Conservation (phyloP, 73 alveolate species). For the Paramecium primaurelia region DNA sequence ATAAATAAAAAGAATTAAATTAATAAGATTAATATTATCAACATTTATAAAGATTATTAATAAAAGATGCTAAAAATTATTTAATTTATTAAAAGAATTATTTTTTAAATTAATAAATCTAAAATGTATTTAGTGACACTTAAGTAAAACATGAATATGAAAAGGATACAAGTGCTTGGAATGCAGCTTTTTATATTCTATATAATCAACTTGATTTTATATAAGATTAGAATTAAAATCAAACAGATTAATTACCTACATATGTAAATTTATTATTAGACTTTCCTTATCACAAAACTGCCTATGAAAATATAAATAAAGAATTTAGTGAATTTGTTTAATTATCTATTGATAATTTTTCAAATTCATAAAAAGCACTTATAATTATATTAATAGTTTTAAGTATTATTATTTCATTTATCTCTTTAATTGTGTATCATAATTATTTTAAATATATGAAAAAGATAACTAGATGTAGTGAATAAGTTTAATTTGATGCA, state of each 20-base stretch:
- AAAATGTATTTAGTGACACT: not conserved
- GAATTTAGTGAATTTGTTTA: not conserved
- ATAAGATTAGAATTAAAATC: not conserved
- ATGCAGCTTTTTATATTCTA: not conserved
- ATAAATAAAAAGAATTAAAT: not conserved
- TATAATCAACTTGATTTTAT: not conserved
- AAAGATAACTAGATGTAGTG: conserved; percentile 16
- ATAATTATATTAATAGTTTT: not conserved
- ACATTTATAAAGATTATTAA: not conserved
- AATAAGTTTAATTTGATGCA: not conserved
- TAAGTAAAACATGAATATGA: not conserved
- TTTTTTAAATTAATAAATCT: not conserved
- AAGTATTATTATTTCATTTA: not conserved
- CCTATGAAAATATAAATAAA: not conserved
- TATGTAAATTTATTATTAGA: not conserved
- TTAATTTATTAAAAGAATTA: not conserved
- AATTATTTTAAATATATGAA: not conserved
- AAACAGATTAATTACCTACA: not conserved
- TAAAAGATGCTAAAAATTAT: not conserved
- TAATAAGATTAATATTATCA: not conserved
- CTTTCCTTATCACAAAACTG: not conserved
- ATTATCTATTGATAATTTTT: not conserved
- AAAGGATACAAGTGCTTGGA: not conserved
- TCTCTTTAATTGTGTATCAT: not conserved
- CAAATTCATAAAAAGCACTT: not conserved